Conservation (phyloP, 1,139 yeast species). For the Pichia terricola region DNA sequence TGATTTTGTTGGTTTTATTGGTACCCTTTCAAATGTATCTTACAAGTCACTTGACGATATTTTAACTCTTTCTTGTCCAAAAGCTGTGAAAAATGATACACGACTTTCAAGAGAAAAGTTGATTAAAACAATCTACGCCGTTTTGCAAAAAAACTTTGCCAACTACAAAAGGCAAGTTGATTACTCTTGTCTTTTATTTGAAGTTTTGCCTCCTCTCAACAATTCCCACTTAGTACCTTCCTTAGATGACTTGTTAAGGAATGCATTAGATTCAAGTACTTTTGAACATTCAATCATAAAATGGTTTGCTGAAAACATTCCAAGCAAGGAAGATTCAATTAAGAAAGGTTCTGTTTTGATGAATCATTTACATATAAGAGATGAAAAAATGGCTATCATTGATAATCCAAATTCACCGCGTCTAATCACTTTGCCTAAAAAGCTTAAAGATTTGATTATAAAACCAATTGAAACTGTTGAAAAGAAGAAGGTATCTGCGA, state of each 20-base stretch:
- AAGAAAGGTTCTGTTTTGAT: not conserved
- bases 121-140: too few species aligned
- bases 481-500: not conserved
- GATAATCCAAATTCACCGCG: constrained; percentile 18
- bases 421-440: constrained; percentile 18
- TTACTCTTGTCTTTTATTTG: constrained; percentile 14
- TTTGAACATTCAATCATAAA: not conserved
- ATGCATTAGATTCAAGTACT: not conserved
- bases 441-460: constrained; percentile 15
- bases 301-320: not conserved
- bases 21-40: too few species aligned
- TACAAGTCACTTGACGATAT: too few species aligned
- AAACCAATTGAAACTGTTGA: constrained; percentile 3
- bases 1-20: too few species aligned
- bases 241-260: constrained; percentile 6
- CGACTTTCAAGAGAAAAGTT: too few species aligned
- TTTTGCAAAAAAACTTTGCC: too few species aligned
- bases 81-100: too few species aligned
- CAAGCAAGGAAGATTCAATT: not conserved
- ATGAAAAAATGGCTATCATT: constrained; percentile 5
- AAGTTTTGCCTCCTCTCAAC: constrained; percentile 7
- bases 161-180: constrained; percentile 10
- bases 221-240: constrained; percentile 1
- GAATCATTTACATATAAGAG: constrained; percentile 6
- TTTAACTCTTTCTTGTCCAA: too few species aligned